A percentile compares a stretch with the other conserved stretches of the same genome.
These are phyloP conservation scores for Babesia sp. DNA, from an alignment of 169 alveolate genomes.

Conservation along the genomic window DNA sequence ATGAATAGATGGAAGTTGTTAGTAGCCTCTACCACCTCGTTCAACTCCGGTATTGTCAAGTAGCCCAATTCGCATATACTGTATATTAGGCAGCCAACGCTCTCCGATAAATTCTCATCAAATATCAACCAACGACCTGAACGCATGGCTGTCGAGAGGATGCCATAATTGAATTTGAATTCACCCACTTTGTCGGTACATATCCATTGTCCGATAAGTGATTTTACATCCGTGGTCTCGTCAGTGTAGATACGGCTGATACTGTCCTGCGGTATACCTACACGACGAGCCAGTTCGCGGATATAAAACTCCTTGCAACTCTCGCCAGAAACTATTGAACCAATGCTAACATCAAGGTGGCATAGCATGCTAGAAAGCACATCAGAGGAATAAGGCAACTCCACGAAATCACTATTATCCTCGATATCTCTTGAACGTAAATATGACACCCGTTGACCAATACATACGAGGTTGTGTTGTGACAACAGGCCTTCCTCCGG, in stretches of 20 bases:
- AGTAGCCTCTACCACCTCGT: conserved; percentile 68
- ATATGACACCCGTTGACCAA: conserved; percentile 34
- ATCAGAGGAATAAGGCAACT: conserved; percentile 30
- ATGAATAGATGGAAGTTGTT: conserved; percentile 68
- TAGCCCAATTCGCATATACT: conserved; percentile 67
- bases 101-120: conserved; percentile 76
- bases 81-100: conserved; percentile 68
- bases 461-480: conserved; percentile 7
- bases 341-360: conserved; percentile 50
- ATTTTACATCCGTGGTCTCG: conserved; percentile 77
- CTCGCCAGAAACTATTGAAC: conserved; percentile 34
- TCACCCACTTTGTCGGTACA: conserved; percentile 77
- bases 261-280: conserved; percentile 26
- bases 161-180: conserved; percentile 79
- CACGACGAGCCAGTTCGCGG: conserved; percentile 29
- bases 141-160: conserved; percentile 75
- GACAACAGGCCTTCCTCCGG: background rate
- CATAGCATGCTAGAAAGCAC: conserved; percentile 52
- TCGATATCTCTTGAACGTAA: conserved; percentile 2
- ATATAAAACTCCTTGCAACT: conserved; percentile 52
- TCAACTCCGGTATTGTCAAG: conserved; percentile 67
- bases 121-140: conserved; percentile 81
- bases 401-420: background rate
- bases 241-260: conserved; percentile 72
- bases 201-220: conserved; percentile 81